Conservation (phyloP, 73 alveolate genomes). For the Paramecium tetraurelia region DNA sequence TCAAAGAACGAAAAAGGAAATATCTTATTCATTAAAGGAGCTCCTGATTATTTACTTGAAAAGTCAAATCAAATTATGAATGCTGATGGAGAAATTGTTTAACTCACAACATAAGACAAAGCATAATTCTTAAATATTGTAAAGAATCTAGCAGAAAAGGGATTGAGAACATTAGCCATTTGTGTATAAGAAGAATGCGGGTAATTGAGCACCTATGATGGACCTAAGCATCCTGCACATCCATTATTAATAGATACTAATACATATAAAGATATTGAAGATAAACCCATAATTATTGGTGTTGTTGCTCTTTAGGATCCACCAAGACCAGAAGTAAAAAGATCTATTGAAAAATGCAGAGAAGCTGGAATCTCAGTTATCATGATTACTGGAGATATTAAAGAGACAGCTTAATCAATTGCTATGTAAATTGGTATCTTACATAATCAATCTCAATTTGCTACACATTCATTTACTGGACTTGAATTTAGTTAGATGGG, state of each 20-base stretch:
- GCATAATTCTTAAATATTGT: not conserved
- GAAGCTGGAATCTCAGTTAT: slow-evolving; percentile 97
- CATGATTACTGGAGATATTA: slow-evolving; percentile 98
- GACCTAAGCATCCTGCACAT: slow-evolving; percentile 72
- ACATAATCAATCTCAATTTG: slow-evolving; percentile 56
- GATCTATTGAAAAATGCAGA: slow-evolving; percentile 87
- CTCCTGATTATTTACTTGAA: slow-evolving; percentile 91
- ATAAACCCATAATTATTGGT: slow-evolving; percentile 84
- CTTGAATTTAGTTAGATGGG: slow-evolving; percentile 71
- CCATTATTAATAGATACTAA: slow-evolving; percentile 41
- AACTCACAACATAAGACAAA: not conserved
- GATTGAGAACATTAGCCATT: slow-evolving; percentile 70
- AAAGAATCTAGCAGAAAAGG: slow-evolving; percentile 49
- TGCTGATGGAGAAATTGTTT: slow-evolving; percentile 62
- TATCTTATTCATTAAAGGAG: slow-evolving; percentile 91
- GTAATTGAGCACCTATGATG: slow-evolving; percentile 67
- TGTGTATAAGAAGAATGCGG: slow-evolving; percentile 60
- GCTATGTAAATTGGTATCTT: slow-evolving; percentile 90
- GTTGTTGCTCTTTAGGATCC: slow-evolving; percentile 94
- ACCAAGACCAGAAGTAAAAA: slow-evolving; percentile 94
- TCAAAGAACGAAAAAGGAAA: slow-evolving; percentile 71
- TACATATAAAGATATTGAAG: slow-evolving; percentile 67
- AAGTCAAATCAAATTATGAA: slow-evolving; percentile 66
- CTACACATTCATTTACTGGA: slow-evolving; percentile 75
- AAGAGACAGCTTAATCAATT: slow-evolving; percentile 96